Percentiles rank a stretch among this genome's conserved stretches.
Evolutionary conservation across 2,329 filamentous ascomycete species (phyloP).

Genomic region (Ophiostoma perfectum): DNA sequence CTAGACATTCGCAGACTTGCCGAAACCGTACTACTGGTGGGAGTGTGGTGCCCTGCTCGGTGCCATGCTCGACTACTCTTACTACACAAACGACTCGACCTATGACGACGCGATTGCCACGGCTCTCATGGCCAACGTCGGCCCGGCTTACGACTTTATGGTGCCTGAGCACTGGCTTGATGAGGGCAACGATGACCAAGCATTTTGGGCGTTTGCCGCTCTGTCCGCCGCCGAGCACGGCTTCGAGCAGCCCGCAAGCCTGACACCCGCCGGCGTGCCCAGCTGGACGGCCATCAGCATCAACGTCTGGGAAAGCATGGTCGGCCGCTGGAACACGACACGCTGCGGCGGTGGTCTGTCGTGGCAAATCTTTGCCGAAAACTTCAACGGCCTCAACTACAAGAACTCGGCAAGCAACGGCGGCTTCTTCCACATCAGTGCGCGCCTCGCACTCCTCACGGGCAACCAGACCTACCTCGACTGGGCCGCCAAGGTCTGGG

Average conservation of each 20-base stretch:
- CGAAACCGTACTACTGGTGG: conserved; percentile 65
- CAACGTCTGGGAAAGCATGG: conserved; percentile 69
- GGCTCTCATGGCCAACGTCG: conserved; percentile 54
- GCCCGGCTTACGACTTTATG: conserved; percentile 56
- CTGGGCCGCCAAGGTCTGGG: conserved; percentile 62
- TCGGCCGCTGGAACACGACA: conserved; percentile 61
- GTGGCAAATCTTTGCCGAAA: conserved; percentile 76
- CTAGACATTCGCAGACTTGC: conserved; percentile 56
- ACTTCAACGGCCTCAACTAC: conserved; percentile 70
- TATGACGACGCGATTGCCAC: conserved; percentile 57
- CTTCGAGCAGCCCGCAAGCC: conserved; percentile 55
- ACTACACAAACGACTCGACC: conserved; percentile 56
- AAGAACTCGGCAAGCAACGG: conserved; percentile 80
- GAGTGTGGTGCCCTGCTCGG: conserved; percentile 61
- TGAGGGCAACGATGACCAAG: conserved; percentile 70
- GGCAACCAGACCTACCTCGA: conserved; percentile 60
- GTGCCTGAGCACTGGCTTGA: conserved; percentile 49
- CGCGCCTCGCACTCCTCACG: conserved; percentile 65
- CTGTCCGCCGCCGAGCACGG: conserved; percentile 64
- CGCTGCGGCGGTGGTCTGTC: conserved; percentile 66
- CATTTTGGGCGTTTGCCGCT: conserved; percentile 65
- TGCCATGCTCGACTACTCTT: conserved; percentile 64
- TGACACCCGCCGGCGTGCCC: conserved; percentile 59
- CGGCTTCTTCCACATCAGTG: conserved; percentile 75
- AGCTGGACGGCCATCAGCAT: conserved; percentile 62